Conservation (phyloP, 202 grass and related monocot genomes). For the Setaria viridis region DNA sequence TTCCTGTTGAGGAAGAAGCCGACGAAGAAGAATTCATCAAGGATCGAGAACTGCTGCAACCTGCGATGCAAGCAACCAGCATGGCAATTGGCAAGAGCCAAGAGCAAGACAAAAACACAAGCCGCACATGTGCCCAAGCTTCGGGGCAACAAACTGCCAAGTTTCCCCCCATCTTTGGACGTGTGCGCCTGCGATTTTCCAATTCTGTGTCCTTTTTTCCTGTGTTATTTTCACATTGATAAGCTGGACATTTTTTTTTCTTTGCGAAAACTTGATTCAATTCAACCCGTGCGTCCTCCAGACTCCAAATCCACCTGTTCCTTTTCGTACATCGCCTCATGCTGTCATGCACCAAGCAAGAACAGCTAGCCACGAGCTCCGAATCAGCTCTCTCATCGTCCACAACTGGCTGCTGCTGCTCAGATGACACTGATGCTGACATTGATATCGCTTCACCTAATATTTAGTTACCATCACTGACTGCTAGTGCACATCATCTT, state of each 20-base stretch:
- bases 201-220: not conserved
- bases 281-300: not conserved
- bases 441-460: not conserved
- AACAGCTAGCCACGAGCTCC: slow-evolving; percentile 10
- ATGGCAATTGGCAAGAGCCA: not conserved
- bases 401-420: not conserved
- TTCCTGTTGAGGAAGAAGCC: not conserved
- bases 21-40: not conserved
- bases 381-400: not conserved
- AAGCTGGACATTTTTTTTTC: not conserved
- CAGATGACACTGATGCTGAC: slow-evolving; percentile 8
- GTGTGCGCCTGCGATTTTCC: not conserved
- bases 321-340: not conserved
- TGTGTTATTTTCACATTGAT: not conserved
- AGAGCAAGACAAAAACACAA: not conserved
- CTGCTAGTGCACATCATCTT: not conserved
- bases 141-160: not conserved
- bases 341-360: not conserved
- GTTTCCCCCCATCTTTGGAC: not conserved
- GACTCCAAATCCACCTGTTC: not conserved
- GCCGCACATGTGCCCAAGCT: not conserved
- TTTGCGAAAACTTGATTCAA: not conserved
- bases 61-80: not conserved
- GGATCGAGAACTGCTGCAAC: not conserved
- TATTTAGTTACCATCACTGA: no score